These are phyloP conservation scores for Eragrostis tef DNA, from an alignment of 202 grass and related monocot species.

Conservation along the genomic window DNA sequence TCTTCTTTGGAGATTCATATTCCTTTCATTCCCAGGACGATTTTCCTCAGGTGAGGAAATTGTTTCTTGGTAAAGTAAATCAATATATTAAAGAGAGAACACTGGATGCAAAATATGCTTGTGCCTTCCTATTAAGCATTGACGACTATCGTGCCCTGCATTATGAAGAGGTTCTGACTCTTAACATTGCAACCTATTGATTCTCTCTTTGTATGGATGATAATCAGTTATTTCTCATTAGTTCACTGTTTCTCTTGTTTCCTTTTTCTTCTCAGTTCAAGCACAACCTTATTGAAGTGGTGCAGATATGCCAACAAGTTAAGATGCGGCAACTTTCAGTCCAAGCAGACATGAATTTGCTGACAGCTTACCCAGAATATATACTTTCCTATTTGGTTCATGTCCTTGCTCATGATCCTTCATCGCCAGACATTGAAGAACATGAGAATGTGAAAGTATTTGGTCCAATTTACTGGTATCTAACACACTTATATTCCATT, in stretches of 20 bases:
- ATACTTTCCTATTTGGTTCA: conserved; percentile 94
- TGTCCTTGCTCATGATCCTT: conserved; percentile 78
- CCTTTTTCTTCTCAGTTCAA: conserved; percentile 60
- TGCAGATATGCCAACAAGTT: conserved; percentile 95
- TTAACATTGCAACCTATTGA: conserved; percentile 2
- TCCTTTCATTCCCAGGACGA: conserved; percentile 64
- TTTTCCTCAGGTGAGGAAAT: conserved; percentile 82
- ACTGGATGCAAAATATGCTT: conserved; percentile 95
- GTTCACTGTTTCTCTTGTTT: conserved; percentile 23
- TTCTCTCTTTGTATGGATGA: not conserved
- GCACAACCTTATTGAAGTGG: conserved; percentile 81
- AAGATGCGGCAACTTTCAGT: conserved; percentile 94
- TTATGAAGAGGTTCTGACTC: conserved; percentile 88
- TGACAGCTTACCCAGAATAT: conserved; percentile 88
- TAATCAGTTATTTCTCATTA: conserved; percentile 39
- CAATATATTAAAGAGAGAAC: conserved; percentile 98
- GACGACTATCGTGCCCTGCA: conserved; percentile 65
- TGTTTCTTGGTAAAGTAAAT: conserved; percentile 89
- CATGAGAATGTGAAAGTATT: conserved; percentile 74
- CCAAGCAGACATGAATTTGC: conserved; percentile 78
- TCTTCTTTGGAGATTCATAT: conserved; percentile 44
- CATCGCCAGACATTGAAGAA: conserved; percentile 73
- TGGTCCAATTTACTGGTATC: conserved; percentile 90
- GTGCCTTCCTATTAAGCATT: conserved; percentile 78
- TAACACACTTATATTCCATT: conserved; percentile 11